Conservation (phyloP, 305 asterid genomes). For the Caryopteris hybrid region DNA sequence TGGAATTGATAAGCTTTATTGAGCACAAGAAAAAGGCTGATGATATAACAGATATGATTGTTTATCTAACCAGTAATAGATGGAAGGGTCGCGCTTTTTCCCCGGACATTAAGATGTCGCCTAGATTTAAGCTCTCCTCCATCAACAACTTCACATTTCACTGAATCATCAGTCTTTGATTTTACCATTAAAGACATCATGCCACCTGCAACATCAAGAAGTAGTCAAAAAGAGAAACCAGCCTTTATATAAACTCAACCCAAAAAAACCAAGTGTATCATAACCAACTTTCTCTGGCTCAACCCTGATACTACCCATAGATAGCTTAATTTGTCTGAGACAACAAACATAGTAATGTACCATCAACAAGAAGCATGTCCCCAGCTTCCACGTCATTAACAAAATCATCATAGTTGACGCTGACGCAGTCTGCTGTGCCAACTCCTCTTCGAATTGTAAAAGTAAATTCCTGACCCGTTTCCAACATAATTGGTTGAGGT, state of each 20-base stretch:
- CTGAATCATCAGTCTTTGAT: conserved; percentile 77
- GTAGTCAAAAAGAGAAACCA: not conserved
- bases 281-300: not conserved
- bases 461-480: conserved; percentile 84
- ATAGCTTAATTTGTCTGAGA: not conserved
- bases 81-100: conserved; percentile 95
- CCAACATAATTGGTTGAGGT: conserved; percentile 80
- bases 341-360: conserved; percentile 29
- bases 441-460: conserved; percentile 96
- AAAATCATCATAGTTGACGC: conserved; percentile 98
- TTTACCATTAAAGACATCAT: conserved; percentile 87
- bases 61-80: conserved; percentile 76
- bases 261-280: not conserved
- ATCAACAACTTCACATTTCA: conserved; percentile 90
- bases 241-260: too few relatives aligned
- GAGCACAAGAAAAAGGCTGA: conserved; percentile 1
- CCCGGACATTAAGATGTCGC: conserved; percentile 90
- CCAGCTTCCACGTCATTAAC: conserved; percentile 93
- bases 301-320: not conserved
- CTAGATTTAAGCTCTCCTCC: conserved; percentile 98
- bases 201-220: conserved; percentile 58
- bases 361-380: conserved; percentile 97
- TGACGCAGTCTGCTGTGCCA: conserved; percentile 82
- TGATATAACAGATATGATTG: conserved; percentile 3
- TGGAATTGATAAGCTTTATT: conserved; percentile 11